phyloP scores from a whole-genome alignment of 768 basidiomycete genomes.

The Rhodosporidiobolus odoratus region DNA sequence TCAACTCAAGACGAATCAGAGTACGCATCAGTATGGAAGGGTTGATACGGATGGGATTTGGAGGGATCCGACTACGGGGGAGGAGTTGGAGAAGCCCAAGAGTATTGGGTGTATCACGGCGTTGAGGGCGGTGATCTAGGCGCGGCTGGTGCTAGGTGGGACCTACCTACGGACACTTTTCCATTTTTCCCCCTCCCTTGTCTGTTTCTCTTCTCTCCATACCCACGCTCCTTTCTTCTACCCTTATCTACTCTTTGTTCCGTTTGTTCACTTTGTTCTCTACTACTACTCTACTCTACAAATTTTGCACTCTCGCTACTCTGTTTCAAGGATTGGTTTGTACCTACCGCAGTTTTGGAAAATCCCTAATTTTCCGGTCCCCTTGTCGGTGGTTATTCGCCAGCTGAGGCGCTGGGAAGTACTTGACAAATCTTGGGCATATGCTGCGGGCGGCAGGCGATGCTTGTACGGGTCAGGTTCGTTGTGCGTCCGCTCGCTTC shows the following conservation, averaged over 20 bases:
- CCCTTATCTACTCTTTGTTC: not conserved
- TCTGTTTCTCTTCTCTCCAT: not conserved
- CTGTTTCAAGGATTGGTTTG: too few relatives aligned
- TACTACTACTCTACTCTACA: too few relatives aligned
- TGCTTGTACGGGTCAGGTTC: too few relatives aligned
- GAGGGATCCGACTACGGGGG: conserved; percentile 53
- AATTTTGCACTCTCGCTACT: too few relatives aligned
- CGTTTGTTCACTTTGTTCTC: too few relatives aligned
- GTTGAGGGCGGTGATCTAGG: conserved; percentile 28
- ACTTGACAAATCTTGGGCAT: too few relatives aligned
- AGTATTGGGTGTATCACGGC: conserved; percentile 25
- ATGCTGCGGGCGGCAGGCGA: too few relatives aligned
- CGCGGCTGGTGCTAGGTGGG: not conserved
- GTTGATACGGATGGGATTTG: conserved; percentile 58
- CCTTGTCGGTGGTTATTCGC: too few relatives aligned
- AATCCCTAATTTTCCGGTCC: too few relatives aligned
- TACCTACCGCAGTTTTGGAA: too few relatives aligned
- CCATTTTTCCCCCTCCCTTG: not conserved
- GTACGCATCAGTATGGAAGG: conserved; percentile 55
- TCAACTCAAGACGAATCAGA: conserved; percentile 55
- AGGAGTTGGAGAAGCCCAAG: conserved; percentile 44
- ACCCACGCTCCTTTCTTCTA: not conserved
- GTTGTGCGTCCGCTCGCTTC: too few relatives aligned
- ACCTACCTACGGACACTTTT: not conserved
- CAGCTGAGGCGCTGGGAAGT: too few relatives aligned